Base-by-base conservation (phyloP, 495 filamentous ascomycete genomes). In the Xanthoparmelia taractica region DNA sequence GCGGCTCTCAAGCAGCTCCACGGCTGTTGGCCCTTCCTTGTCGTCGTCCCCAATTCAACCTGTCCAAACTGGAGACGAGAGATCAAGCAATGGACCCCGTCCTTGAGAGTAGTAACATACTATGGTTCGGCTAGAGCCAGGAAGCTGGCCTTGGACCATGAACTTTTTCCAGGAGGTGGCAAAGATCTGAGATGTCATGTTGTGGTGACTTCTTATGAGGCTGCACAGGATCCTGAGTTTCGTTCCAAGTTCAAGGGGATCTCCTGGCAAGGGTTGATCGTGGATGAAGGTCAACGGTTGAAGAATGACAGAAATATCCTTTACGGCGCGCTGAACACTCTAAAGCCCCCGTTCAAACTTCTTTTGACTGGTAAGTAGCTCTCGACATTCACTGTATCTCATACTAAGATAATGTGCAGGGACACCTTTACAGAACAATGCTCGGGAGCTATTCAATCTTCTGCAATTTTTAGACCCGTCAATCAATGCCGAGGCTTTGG, bases 41-140 rank as follows among this genome's bases (percentile, higher is more conserved):
- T 97, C 8, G 90, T 97, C 18, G 92, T 92, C 2, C 95, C 95
- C 0, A 97, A 97, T 65, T 87, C 93, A 0, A 97, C 95, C 0
- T 94, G 91, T 69, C 84, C 92, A 6, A 99, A 99, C 70, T 99
- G 95, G 94, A 86, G 93, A 40, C 86, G 95, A 34, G 95, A 99
- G 73, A 90, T 99, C 71, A 93, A 96, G 76, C 85, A 84, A 68
- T 99, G 95, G 95, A 85, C 87, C 4, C 95, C 95, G 5, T 81
- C 79, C 4, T 78, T 97, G 27, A 84, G 91, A 27, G 92, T 95
- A 7, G 92, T 97, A 18, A 86, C 93, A 1, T 99, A 94, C 74
- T 96, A 90, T 69, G 95, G 95, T 41, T 84, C 85, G 25, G 77
- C 78, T 29, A 77, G 77, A 38, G 80, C 91, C 13, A 88, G 93